Percentiles rank a stretch among this genome's conserved stretches.
These are phyloP conservation scores for Picea glauca DNA, from an alignment of 75 land plant species.

Conservation along the genomic window DNA sequence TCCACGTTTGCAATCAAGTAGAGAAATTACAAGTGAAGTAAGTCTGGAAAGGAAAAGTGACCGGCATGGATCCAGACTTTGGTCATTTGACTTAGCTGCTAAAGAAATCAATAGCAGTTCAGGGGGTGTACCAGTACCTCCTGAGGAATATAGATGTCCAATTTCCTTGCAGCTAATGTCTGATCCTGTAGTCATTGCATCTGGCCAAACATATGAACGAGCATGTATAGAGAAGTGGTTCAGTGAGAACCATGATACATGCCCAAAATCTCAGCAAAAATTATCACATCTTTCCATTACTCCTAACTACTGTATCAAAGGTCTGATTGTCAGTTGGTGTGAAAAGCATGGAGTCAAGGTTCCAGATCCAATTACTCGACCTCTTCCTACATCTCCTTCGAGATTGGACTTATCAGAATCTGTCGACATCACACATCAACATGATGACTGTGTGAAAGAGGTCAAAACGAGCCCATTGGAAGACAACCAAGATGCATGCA, in stretches of 20 bases:
- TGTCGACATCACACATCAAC: not conserved
- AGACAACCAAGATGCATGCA: not conserved
- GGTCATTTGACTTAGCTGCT: not conserved
- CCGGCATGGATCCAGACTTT: conserved; percentile 6
- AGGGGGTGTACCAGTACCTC: conserved; percentile 28
- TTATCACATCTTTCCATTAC: conserved; percentile 51
- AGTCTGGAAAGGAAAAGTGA: conserved; percentile 14
- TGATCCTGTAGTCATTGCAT: conserved; percentile 92
- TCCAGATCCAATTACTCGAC: conserved; percentile 36
- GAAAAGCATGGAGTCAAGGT: conserved; percentile 36
- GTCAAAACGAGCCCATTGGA: not conserved
- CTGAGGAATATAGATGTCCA: conserved; percentile 84
- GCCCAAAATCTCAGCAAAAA: conserved; percentile 71
- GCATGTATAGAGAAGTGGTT: conserved; percentile 88
- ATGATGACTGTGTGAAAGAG: conserved; percentile 5
- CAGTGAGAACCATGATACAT: conserved; percentile 69
- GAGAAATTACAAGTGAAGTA: not conserved
- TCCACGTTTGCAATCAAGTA: conserved; percentile 5
- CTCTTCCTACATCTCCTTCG: conserved; percentile 10
- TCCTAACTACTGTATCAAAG: conserved; percentile 73
- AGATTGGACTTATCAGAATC: not conserved
- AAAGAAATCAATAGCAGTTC: conserved; percentile 20
- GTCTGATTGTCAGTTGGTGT: conserved; percentile 74
- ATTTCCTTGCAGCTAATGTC: conserved; percentile 79
- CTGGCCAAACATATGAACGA: conserved; percentile 94